Percentiles rank a stretch among this genome's conserved stretches.
phyloP scores from a whole-genome alignment of 2,329 filamentous ascomycete species.

The Clarireedia homoeocarpa region DNA sequence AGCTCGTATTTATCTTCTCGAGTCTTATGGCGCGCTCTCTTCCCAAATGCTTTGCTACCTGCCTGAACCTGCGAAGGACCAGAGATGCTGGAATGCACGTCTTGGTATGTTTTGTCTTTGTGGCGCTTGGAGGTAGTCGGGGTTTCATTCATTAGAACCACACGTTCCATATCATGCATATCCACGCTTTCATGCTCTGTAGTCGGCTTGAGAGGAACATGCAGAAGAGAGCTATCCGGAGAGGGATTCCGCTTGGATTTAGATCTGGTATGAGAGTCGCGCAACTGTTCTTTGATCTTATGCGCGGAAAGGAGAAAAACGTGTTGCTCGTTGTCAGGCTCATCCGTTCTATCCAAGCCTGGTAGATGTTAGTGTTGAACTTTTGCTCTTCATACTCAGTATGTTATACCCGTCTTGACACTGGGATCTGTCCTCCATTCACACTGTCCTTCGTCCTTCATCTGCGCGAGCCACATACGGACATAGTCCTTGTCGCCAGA shows the following conservation, averaged over 20 bases:
- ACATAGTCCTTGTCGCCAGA: conserved; percentile 21
- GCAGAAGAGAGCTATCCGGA: conserved; percentile 23
- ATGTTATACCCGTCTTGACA: not conserved
- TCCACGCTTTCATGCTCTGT: not conserved
- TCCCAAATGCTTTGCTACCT: conserved; percentile 32
- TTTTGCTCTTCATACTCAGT: no score
- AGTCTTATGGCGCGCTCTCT: conserved; percentile 47
- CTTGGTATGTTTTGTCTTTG: conserved; percentile 4
- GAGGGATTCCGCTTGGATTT: conserved; percentile 12
- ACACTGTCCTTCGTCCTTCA: conserved; percentile 9
- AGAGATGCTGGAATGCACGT: not conserved
- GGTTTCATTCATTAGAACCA: not conserved
- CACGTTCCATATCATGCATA: not conserved
- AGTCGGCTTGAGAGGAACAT: conserved; percentile 2
- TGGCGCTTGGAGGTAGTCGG: conserved; percentile 9
- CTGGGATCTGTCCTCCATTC: not conserved
- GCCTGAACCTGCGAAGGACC: not conserved
- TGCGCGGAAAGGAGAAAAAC: not conserved
- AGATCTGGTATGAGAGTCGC: not conserved
- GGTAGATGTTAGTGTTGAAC: no score
- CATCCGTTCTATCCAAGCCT: no score
- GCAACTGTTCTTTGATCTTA: not conserved
- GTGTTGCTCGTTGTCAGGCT: no score
- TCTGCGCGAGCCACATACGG: conserved; percentile 24
- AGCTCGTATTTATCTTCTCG: conserved; percentile 47